Base-by-base conservation (phyloP, 108 stramenopile species). In the Skeletonema marinoi region DNA sequence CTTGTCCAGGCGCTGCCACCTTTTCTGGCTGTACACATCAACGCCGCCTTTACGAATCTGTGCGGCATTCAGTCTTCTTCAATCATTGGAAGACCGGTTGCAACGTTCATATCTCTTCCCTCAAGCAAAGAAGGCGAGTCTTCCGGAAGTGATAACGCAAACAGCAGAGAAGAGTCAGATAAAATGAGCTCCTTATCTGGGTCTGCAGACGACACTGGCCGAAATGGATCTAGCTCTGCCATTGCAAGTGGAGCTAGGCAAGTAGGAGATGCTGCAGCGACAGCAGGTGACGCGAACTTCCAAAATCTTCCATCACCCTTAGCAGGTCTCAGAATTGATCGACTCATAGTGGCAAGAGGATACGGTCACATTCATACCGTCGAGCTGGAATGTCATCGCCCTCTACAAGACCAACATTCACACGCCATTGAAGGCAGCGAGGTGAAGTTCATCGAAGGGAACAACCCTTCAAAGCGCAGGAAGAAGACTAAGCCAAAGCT, bases 1-100 rank as follows among this genome's bases (percentile, higher is more conserved):
- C 77, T 92, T 3, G 65, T 88, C 1, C 85, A 87, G 60, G 80
- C 86, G 1, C 42, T 46, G 10, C 84, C 88, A 29, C 87, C 91
- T 31, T 87, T 89, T 46, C 65, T 86, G 17, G 85, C 87, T 10
- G 86, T 90, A 6, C 78, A 92, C 64, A 66, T 86, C 6, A 92
- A 92, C 75, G 91, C 91, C 42, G 88, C 91, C n/a, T 92, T 78
- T 65, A 81, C 86, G 33, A 73, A 78, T 29, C 85, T 92, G 16
- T 86, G 86, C 33, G 86, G 88, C 44, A 81, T 92, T 65, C 82
- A 92, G 61, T 83, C 89, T 32, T 86, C 87, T 58, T 17, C 69
- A 50, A 85, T 76, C 2, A 86, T 90, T 5, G 91, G 91, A 12
- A 87, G 86, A 44, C 86, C 88, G 11, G 41, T 92, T 30, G 62